Evolutionary conservation across 768 basidiomycete species (phyloP).

Genomic region (Leccinum truebloodii): DNA sequence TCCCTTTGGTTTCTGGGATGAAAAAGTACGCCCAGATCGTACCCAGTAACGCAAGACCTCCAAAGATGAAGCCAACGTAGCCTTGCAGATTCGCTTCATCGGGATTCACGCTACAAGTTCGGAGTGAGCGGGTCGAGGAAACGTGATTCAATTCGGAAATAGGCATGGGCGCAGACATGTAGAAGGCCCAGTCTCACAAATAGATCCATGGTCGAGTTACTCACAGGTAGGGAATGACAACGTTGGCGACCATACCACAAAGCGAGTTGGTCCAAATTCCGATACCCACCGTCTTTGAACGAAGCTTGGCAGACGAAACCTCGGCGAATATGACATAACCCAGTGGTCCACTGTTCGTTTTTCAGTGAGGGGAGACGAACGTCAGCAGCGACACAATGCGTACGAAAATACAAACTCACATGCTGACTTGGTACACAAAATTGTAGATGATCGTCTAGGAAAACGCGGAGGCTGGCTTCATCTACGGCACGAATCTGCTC

Average conservation of each 20-base stretch:
- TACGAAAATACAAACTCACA: conserved; percentile 15
- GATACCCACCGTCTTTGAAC: conserved; percentile 32
- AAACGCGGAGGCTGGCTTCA: background rate
- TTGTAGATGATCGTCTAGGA: conserved; percentile 32
- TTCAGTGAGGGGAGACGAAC: background rate
- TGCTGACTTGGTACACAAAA: conserved; percentile 29
- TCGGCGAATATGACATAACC: conserved; percentile 32
- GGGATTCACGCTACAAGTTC: conserved; percentile 25
- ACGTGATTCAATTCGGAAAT: background rate
- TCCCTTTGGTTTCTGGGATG: conserved; percentile 29
- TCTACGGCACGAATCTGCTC: background rate
- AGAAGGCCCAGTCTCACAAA: background rate
- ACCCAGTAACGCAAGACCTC: conserved; percentile 23
- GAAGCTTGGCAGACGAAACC: conserved; percentile 31
- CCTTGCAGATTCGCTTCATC: conserved; percentile 29
- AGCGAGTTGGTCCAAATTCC: conserved; percentile 29
- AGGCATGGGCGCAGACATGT: background rate
- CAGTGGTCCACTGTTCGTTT: conserved; percentile 25
- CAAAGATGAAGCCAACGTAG: conserved; percentile 32
- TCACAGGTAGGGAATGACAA: conserved; percentile 31
- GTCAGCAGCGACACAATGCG: background rate
- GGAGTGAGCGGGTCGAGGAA: background rate
- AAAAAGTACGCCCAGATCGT: conserved; percentile 29
- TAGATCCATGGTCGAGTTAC: background rate
- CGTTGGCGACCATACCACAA: conserved; percentile 28